Base-by-base conservation (phyloP, 306 rosid species). In the Canavalia ensiformis region DNA sequence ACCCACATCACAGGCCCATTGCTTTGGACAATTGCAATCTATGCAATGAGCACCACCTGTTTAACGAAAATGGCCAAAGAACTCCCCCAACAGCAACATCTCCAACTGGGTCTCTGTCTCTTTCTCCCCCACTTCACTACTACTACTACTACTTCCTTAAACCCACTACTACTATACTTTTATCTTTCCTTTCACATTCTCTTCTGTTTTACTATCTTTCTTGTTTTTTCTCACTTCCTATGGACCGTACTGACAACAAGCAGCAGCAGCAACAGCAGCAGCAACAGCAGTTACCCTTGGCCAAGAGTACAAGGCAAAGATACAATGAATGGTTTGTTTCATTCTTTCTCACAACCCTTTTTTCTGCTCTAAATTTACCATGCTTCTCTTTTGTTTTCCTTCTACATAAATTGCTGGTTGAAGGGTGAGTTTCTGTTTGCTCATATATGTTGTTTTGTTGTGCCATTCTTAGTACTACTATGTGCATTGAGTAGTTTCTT, bases 1-100 rank as follows among this genome's bases (percentile, higher is more conserved):
- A 80, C 99, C 99, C 99, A 95, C 98, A 87, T 60, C 65, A 87
- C 84, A 89, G 96, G 87, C 90, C 94, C 98, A 88, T 84, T 58
- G 87, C 87, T 86, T 92, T 94, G 94, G 94, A 91, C 85, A 88
- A 84, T 92, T 85, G 92, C 95, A 92, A 88, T 92, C 97, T 90
- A 82, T 89, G 97, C 84, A 87, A 81, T 88, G 88, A 86, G 86
- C 92, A 75, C 87, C 87, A 68, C 64, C 88, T 89, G 91, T 88
- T 87, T 52, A 89, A 92, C 87, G 82, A 85, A 87, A 88, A 90
- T 91, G 93, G 87, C 90, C 86, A 91, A 80, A 77, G 87, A 90
- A 74, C 74, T 84, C 84, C 86, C 78, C 62, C 88, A 84, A 81
- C 90, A 87, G 45, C 88, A 80, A 72, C 87, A 85, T 85, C 83